phyloP scores from a whole-genome alignment of 805 yeast genomes.

The Yamadazyma endophytica region DNA sequence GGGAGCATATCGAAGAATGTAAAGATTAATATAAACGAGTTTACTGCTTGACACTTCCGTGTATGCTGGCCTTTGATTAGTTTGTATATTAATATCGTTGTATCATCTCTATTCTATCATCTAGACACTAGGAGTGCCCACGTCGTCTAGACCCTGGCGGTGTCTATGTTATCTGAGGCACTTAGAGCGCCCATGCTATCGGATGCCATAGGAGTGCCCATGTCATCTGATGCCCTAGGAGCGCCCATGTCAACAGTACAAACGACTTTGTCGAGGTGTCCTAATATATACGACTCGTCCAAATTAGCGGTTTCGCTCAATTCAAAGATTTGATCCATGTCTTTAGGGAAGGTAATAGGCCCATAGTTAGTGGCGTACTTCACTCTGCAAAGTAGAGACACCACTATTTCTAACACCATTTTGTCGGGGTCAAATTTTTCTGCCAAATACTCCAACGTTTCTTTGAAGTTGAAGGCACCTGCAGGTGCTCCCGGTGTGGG shows the following conservation, averaged over 20 bases:
- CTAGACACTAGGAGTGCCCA: neutral
- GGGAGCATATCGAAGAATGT: neutral
- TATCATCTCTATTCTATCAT: neutral
- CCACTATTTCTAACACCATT: constrained; percentile 3
- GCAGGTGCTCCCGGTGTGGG: neutral
- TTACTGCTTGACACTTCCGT: too few species aligned
- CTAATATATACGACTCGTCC: constrained; percentile 3
- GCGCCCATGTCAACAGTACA: too few species aligned
- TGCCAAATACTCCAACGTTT: constrained; percentile 1
- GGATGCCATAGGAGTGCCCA: neutral
- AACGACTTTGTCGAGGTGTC: constrained; percentile 1
- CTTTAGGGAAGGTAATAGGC: constrained; percentile 1
- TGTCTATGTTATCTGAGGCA: neutral
- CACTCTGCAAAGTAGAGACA: neutral
- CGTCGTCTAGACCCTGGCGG: neutral
- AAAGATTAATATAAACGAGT: neutral
- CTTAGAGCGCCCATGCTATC: too few species aligned
- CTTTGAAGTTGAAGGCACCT: neutral
- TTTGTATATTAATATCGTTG: neutral
- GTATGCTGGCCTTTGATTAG: too few species aligned
- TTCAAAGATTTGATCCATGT: constrained; percentile 1
- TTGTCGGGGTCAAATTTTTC: neutral
- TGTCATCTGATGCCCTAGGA: neutral
- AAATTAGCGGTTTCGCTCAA: constrained; percentile 1
- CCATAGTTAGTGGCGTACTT: constrained; percentile 3